Evolutionary conservation across 495 filamentous ascomycete species (phyloP).

Genomic region (Pseudoneurospora amorphoporcata): DNA sequence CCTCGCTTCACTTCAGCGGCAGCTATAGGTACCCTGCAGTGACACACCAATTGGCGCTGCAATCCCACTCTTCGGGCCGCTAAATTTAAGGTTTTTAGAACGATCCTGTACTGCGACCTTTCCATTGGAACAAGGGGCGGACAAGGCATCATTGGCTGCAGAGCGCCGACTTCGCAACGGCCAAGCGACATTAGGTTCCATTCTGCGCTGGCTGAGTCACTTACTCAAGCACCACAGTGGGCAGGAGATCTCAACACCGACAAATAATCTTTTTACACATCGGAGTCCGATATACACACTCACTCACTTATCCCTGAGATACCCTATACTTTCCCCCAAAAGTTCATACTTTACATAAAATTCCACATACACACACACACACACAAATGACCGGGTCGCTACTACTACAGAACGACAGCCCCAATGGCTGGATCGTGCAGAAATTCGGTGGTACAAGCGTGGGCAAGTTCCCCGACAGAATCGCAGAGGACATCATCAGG

Average conservation of each 20-base stretch:
- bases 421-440: slow-evolving; percentile 62
- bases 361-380: not conserved
- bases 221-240: not conserved
- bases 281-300: not conserved
- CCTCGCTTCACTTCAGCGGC: not conserved
- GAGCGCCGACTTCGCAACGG: not conserved
- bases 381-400: slow-evolving; percentile 13
- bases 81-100: not conserved
- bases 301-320: not conserved
- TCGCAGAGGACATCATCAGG: slow-evolving; percentile 28
- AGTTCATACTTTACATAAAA: not conserved
- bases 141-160: not conserved
- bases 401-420: slow-evolving; percentile 24
- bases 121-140: not conserved
- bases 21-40: not conserved
- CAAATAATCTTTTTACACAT: not conserved
- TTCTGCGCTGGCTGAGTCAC: not conserved
- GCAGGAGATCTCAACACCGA: not conserved
- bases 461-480: slow-evolving; percentile 33
- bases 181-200: not conserved
- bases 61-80: not conserved
- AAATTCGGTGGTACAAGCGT: slow-evolving; percentile 74
- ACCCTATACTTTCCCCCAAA: not conserved
- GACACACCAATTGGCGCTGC: not conserved
- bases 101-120: not conserved